Percentiles rank a stretch among this genome's conserved stretches.
These are phyloP conservation scores for Lactarius indigo DNA, from an alignment of 768 basidiomycete genomes.

Conservation along the genomic window DNA sequence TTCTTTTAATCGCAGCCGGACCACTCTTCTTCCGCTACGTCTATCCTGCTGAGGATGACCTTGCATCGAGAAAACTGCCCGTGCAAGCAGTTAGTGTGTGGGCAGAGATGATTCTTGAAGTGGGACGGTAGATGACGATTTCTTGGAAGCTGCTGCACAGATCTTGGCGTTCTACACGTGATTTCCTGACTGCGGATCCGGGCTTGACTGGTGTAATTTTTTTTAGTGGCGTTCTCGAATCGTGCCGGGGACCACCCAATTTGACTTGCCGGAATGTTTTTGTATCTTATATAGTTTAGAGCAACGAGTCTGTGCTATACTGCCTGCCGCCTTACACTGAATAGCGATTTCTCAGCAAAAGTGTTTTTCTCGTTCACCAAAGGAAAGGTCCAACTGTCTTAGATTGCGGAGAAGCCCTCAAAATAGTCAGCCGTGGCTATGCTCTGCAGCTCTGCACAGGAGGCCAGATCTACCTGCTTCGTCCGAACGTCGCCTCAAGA, in stretches of 20 bases:
- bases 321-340: not conserved
- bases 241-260: too few relatives aligned
- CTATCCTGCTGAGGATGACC: not conserved
- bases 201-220: not conserved
- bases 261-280: not conserved
- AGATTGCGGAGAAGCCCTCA: not conserved
- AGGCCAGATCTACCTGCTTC: not conserved
- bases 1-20: not conserved
- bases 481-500: not conserved
- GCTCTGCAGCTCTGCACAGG: not conserved
- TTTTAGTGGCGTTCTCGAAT: not conserved
- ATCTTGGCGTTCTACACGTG: not conserved
- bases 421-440: not conserved
- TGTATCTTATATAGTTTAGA: not conserved
- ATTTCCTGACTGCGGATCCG: not conserved
- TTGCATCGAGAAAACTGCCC: not conserved
- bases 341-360: not conserved
- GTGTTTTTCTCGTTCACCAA: not conserved
- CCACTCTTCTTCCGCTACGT: conserved; percentile 4
- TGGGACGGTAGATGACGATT: not conserved
- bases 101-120: not conserved
- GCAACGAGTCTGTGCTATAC: not conserved
- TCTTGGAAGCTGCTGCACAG: not conserved
- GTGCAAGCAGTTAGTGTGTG: not conserved
- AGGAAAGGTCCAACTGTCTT: not conserved